These are phyloP conservation scores for Pterocarpus santalinus DNA, from an alignment of 306 rosid genomes.

Conservation along the genomic window DNA sequence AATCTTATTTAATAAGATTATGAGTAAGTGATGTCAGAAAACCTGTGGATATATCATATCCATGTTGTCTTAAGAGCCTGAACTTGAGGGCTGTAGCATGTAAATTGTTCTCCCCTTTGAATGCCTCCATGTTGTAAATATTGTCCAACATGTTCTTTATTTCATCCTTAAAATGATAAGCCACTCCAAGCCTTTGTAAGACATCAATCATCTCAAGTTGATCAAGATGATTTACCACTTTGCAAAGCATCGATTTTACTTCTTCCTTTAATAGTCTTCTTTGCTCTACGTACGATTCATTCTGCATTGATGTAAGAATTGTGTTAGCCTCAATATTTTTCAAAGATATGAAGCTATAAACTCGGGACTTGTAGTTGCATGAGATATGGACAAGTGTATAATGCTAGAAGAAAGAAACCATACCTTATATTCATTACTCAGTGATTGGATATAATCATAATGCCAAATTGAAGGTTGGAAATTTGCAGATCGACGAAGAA, in stretches of 20 bases:
- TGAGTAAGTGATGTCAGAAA: background rate
- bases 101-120: background rate
- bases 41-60: conserved; percentile 46
- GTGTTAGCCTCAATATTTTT: background rate
- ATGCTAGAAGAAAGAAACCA: background rate
- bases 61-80: conserved; percentile 51
- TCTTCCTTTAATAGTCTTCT: background rate
- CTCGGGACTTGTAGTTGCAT: too few species aligned
- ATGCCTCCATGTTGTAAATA: background rate
- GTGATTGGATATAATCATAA: conserved; percentile 11
- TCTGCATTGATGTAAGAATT: background rate
- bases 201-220: conserved; percentile 24
- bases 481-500: conserved; percentile 21
- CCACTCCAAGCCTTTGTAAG: background rate
- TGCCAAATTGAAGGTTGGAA: conserved; percentile 27
- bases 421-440: conserved; percentile 2
- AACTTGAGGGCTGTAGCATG: conserved; percentile 45
- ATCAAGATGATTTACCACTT: conserved; percentile 19
- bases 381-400: too few species aligned
- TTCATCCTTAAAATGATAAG: background rate
- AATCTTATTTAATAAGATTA: too few species aligned
- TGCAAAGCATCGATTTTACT: conserved; percentile 37
- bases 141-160: background rate
- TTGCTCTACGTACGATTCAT: background rate
- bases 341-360: too few species aligned